phyloP scores from a whole-genome alignment of 1,284 basidiomycete genomes.

The Uromyces viciae-fabae region DNA sequence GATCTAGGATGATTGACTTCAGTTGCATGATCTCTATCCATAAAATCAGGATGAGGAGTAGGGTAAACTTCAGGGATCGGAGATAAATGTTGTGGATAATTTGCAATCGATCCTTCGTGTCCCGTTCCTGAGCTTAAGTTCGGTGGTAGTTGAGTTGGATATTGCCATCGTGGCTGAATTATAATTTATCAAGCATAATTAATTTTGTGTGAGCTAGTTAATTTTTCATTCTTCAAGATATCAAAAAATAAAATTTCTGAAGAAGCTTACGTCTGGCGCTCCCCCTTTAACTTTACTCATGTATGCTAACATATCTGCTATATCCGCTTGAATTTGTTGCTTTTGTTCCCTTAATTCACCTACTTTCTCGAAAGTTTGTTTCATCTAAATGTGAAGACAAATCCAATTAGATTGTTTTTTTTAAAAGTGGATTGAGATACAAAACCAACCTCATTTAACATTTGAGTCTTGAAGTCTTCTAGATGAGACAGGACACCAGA shows the following conservation, averaged over 20 bases:
- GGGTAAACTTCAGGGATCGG: slow-evolving; percentile 35
- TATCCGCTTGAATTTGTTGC: slow-evolving; percentile 44
- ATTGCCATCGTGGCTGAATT: slow-evolving; percentile 41
- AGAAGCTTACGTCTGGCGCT: slow-evolving; percentile 36
- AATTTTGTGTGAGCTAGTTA: background rate
- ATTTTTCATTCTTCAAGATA: background rate
- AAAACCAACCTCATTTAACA: slow-evolving; percentile 33
- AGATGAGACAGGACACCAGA: slow-evolving; percentile 41
- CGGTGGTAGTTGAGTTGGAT: background rate
- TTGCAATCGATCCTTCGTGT: background rate
- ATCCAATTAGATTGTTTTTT: no score
- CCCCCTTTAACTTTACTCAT: slow-evolving; percentile 46
- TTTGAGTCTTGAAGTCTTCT: slow-evolving; percentile 39
- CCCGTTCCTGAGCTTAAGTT: background rate
- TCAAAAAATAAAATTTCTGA: background rate
- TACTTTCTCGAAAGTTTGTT: slow-evolving; percentile 42
- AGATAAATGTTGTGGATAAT: background rate
- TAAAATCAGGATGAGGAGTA: slow-evolving; percentile 21
- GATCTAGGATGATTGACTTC: background rate
- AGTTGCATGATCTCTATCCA: background rate
- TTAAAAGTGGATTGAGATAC: no score
- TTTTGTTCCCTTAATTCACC: slow-evolving; percentile 42
- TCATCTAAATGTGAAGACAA: slow-evolving; percentile 30
- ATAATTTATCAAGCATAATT: background rate
- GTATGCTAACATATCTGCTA: slow-evolving; percentile 40